A percentile compares a stretch with the other conserved stretches of the same genome.
phyloP scores from a whole-genome alignment of 78 protist species.

The Paratrimastix pyriformis region DNA sequence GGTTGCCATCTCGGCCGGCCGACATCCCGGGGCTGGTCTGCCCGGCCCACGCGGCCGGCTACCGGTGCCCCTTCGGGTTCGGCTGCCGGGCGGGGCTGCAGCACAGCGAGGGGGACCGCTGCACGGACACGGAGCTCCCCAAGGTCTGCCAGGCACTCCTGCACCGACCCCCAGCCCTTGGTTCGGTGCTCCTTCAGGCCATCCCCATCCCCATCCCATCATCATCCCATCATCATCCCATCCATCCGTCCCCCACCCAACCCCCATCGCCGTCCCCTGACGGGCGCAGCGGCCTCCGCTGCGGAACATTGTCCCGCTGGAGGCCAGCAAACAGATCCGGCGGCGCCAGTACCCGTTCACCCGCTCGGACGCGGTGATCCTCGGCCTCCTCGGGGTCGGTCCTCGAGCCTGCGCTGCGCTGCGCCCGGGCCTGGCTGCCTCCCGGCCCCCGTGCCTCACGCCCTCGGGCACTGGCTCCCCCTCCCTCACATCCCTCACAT shows the following conservation, averaged over 20 bases:
- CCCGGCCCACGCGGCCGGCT: background rate
- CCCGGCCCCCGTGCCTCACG: no score
- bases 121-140: background rate
- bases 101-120: background rate
- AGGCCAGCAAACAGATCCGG: no score
- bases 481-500: no score
- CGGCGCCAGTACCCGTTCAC: no score
- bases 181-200: background rate
- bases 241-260: background rate
- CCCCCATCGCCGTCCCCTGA: background rate
- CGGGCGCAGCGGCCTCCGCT: no score
- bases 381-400: no score
- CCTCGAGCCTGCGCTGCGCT: no score
- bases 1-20: background rate
- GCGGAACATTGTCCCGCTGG: no score
- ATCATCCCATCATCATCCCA: background rate
- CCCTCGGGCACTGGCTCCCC: no score
- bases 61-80: constrained; percentile 1
- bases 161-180: background rate
- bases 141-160: background rate
- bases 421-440: no score
- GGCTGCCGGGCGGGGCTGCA: background rate
- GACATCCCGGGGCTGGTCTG: background rate
- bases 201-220: background rate
- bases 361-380: no score